phyloP scores from a whole-genome alignment of 2,329 filamentous ascomycete genomes.

The Xylaria hypoxylon region DNA sequence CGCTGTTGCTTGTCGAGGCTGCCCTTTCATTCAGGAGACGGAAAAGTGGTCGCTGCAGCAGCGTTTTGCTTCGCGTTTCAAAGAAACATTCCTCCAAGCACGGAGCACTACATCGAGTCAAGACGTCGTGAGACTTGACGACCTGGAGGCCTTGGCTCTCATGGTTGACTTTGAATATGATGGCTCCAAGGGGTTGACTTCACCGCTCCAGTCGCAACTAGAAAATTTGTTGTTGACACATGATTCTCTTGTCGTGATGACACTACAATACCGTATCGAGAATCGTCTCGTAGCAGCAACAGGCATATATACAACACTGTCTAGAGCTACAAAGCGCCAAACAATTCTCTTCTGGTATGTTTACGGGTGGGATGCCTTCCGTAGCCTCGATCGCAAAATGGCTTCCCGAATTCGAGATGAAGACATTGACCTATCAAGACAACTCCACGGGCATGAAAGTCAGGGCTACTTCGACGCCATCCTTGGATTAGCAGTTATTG shows the following conservation, averaged over 20 bases:
- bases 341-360: slow-evolving; percentile 30
- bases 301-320: slow-evolving; percentile 12
- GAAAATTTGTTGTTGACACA: slow-evolving; percentile 29
- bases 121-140: slow-evolving; percentile 30
- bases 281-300: slow-evolving; percentile 1
- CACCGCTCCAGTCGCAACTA: slow-evolving; percentile 28
- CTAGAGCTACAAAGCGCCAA: slow-evolving; percentile 24
- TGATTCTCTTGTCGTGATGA: slow-evolving; percentile 34
- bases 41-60: slow-evolving; percentile 32
- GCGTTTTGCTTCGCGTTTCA: slow-evolving; percentile 29
- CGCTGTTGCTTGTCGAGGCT: slow-evolving; percentile 34
- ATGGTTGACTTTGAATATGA: slow-evolving; percentile 35
- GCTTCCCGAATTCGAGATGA: slow-evolving; percentile 30
- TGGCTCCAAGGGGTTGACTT: neutral
- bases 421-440: slow-evolving; percentile 24
- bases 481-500: slow-evolving; percentile 28
- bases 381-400: slow-evolving; percentile 26
- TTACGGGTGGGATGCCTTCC: slow-evolving; percentile 32
- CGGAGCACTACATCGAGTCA: slow-evolving; percentile 5
- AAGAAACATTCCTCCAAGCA: slow-evolving; percentile 29
- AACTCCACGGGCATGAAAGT: slow-evolving; percentile 12
- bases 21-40: slow-evolving; percentile 20
- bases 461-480: slow-evolving; percentile 32
- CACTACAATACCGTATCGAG: slow-evolving; percentile 31
- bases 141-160: slow-evolving; percentile 31